phyloP scores from a whole-genome alignment of 169 alveolate genomes.

The Eimeria falciformis region DNA sequence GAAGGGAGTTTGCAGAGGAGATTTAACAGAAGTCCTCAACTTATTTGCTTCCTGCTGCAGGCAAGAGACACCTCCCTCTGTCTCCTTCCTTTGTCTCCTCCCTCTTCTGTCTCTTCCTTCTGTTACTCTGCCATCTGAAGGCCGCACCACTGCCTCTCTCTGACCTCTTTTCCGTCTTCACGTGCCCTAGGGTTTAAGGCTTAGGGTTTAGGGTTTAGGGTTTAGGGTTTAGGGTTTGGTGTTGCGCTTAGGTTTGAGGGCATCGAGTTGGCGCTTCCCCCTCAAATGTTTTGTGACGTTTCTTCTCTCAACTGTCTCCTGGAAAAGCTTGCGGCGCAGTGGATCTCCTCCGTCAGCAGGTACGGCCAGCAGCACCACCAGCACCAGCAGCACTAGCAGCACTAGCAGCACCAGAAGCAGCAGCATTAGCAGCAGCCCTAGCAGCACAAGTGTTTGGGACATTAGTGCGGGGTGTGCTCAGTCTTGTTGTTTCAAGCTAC shows the following conservation, averaged over 20 bases:
- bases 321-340: not conserved
- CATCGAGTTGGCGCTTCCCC: constrained; percentile 14
- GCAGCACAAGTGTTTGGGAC: not conserved
- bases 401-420: not conserved
- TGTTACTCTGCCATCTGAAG: not conserved
- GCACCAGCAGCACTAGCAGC: not conserved
- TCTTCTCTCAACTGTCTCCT: not conserved
- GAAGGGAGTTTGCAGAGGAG: constrained; percentile 4
- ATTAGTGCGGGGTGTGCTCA: not conserved
- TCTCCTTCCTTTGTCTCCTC: not conserved
- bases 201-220: not conserved
- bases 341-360: constrained; percentile 3
- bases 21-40: not conserved
- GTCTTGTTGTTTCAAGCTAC: not conserved
- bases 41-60: constrained; percentile 47
- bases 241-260: constrained; percentile 15
- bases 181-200: not conserved
- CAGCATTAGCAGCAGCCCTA: not conserved
- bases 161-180: not conserved
- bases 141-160: not conserved
- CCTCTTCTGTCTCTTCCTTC: not conserved
- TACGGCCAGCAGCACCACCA: not conserved
- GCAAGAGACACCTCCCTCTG: not conserved
- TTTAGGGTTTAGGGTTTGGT: not conserved
- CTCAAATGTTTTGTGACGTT: constrained; percentile 11